Conservation (phyloP, 257 asterid genomes). For the Solanum clarkiae region DNA sequence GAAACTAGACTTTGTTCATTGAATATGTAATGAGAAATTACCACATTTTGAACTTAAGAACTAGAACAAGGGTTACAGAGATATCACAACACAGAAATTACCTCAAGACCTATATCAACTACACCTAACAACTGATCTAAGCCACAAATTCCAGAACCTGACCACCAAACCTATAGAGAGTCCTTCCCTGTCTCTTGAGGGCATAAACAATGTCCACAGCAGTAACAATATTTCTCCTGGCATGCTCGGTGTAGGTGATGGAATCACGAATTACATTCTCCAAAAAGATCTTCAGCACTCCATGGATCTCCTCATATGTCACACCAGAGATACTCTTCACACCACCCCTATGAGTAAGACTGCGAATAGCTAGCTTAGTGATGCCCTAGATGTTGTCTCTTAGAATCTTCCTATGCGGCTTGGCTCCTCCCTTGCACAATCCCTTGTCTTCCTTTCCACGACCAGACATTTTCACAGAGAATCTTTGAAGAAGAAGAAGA, state of each 20-base stretch:
- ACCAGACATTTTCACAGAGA: conserved; percentile 1
- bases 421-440: conserved; percentile 29
- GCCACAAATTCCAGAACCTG: not conserved
- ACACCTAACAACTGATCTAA: not conserved
- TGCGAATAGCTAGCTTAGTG: conserved; percentile 26
- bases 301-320: conserved; percentile 30
- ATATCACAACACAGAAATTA: not conserved
- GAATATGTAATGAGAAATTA: not conserved
- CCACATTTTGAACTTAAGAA: not conserved
- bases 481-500: not conserved
- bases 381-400: conserved; percentile 34
- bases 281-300: conserved; percentile 27
- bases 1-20: not conserved
- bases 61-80: not conserved
- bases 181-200: conserved; percentile 29
- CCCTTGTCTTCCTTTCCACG: conserved; percentile 34
- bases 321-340: conserved; percentile 30
- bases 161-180: conserved; percentile 24
- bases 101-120: not conserved
- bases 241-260: conserved; percentile 25
- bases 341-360: conserved; percentile 32
- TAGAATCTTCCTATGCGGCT: conserved; percentile 27
- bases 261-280: conserved; percentile 36
- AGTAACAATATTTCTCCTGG: conserved; percentile 23
- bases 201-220: conserved; percentile 27